phyloP scores from a whole-genome alignment of 345 rosid species.

The Salix viminalis region DNA sequence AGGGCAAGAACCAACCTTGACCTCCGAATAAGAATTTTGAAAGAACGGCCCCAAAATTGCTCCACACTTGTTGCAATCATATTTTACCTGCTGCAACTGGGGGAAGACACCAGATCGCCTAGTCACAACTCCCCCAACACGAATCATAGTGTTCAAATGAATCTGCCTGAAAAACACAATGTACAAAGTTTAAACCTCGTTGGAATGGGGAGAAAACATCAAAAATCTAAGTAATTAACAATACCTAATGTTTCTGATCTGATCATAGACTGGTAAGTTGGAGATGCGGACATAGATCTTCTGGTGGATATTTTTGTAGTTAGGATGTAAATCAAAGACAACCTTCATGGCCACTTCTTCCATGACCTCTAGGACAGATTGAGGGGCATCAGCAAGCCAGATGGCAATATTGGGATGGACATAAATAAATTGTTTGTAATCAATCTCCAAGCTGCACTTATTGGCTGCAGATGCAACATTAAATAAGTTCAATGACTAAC shows the following conservation, averaged over 20 bases:
- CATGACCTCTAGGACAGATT: constrained; percentile 95
- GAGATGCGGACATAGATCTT: constrained; percentile 83
- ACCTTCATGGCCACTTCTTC: constrained; percentile 78
- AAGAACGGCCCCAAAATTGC: constrained; percentile 86
- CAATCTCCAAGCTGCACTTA: constrained; percentile 85
- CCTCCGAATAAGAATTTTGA: constrained; percentile 97
- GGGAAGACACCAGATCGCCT: constrained; percentile 98
- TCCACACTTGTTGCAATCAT: constrained; percentile 97
- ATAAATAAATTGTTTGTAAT: constrained; percentile 81
- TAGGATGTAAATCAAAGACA: constrained; percentile 82
- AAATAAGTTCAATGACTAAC: neutral
- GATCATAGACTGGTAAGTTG: constrained; percentile 90
- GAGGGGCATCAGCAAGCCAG: constrained; percentile 98
- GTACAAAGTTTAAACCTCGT: constrained; percentile 2
- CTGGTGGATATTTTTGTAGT: constrained; percentile 76
- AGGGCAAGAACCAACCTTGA: constrained; percentile 97
- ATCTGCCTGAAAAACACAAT: constrained; percentile 61
- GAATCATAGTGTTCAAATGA: constrained; percentile 95
- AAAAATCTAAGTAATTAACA: neutral
- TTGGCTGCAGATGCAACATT: constrained; percentile 58
- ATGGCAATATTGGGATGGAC: constrained; percentile 94
- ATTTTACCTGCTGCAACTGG: constrained; percentile 94
- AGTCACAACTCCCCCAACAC: constrained; percentile 97
- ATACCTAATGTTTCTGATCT: constrained; percentile 89
- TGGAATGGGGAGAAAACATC: neutral